Conservation (phyloP, 2,329 filamentous ascomycete species). For the Pestalotiopsis sp. region DNA sequence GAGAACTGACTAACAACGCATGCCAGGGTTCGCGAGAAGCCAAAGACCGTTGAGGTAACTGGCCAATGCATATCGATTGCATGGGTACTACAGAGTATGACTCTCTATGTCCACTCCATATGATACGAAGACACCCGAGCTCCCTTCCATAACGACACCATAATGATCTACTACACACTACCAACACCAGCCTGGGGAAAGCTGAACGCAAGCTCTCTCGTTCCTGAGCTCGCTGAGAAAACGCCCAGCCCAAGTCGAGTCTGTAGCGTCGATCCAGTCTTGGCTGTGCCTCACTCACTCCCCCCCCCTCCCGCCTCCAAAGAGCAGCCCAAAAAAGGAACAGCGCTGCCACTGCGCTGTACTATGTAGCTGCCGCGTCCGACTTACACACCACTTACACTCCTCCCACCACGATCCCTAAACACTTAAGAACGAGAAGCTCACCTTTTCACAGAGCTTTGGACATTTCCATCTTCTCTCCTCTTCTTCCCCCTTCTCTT, state of each 20-base stretch:
- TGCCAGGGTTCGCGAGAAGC: too few relatives aligned
- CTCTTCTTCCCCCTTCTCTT: background rate
- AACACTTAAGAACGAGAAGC: background rate
- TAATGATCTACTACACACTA: too few relatives aligned
- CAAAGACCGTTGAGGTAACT: too few relatives aligned
- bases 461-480: background rate
- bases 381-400: background rate
- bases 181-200: too few relatives aligned
- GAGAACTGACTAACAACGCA: too few relatives aligned
- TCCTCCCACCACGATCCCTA: background rate
- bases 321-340: background rate
- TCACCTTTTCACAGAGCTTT: background rate
- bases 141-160: too few relatives aligned
- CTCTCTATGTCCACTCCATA: too few relatives aligned
- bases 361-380: background rate
- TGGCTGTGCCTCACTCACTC: background rate
- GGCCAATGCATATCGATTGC: too few relatives aligned
- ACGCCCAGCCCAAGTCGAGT: background rate
- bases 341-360: background rate
- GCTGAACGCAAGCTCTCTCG: too few relatives aligned
- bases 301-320: background rate
- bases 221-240: too few relatives aligned
- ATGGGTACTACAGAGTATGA: too few relatives aligned
- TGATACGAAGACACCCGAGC: too few relatives aligned
- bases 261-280: background rate